A percentile compares a stretch with the other conserved stretches of the same genome.
These are phyloP conservation scores for Pyrenopolyporus hunteri DNA, from an alignment of 495 filamentous ascomycete genomes.

Conservation along the genomic window DNA sequence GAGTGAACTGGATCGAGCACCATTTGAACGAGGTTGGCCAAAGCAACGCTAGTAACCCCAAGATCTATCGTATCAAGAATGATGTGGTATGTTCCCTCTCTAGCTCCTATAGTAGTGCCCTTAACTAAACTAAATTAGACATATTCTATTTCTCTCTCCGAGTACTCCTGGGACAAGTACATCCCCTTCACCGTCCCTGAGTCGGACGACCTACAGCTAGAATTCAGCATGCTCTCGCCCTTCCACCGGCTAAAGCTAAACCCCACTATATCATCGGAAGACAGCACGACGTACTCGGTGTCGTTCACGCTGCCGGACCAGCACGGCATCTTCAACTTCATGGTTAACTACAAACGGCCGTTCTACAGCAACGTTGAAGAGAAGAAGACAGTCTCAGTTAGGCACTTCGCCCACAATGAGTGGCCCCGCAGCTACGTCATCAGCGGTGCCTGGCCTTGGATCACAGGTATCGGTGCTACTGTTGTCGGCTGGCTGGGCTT, in stretches of 20 bases:
- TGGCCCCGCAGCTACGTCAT: slow-evolving; percentile 92
- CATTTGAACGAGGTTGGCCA: slow-evolving; percentile 64
- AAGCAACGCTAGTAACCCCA: slow-evolving; percentile 71
- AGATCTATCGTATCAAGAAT: slow-evolving; percentile 95
- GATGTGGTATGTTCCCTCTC: slow-evolving; percentile 75
- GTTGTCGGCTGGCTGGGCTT: slow-evolving; percentile 85
- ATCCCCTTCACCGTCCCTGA: slow-evolving; percentile 72
- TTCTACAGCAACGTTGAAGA: slow-evolving; percentile 90
- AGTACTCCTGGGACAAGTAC: slow-evolving; percentile 74
- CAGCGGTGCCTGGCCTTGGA: slow-evolving; percentile 93
- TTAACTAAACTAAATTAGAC: slow-evolving; percentile 57
- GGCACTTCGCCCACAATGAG: slow-evolving; percentile 96
- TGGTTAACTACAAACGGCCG: slow-evolving; percentile 92
- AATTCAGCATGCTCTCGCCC: slow-evolving; percentile 98
- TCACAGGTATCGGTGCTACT: slow-evolving; percentile 83
- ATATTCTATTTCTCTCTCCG: slow-evolving; percentile 86
- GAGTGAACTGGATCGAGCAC: slow-evolving; percentile 83
- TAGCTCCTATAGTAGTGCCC: background rate
- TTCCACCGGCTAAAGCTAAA: slow-evolving; percentile 87
- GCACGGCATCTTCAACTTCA: slow-evolving; percentile 98
- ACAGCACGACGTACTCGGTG: slow-evolving; percentile 74
- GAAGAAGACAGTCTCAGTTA: slow-evolving; percentile 91
- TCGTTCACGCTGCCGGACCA: slow-evolving; percentile 88
- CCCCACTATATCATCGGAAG: slow-evolving; percentile 61
- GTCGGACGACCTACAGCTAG: slow-evolving; percentile 81